Base-by-base conservation (phyloP, 371 early-diverging fungal genomes). In the Hamiltosporidium tvaerminnensis region DNA sequence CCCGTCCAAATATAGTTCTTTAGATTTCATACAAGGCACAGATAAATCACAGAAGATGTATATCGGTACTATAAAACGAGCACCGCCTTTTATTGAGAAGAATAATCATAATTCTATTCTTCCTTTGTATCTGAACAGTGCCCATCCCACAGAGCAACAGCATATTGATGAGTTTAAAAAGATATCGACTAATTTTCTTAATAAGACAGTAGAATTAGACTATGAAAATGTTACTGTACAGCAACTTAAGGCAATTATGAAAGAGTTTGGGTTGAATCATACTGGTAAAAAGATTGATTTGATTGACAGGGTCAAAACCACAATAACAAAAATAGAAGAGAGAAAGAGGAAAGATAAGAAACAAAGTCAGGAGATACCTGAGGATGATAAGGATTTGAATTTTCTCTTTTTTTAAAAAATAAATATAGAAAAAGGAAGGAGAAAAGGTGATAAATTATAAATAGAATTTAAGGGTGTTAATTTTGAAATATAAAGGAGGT, bases 181-280 rank as follows among this genome's bases (percentile, higher is more conserved):
- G 14, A 66, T 75, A 2, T 56, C 65, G 36, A 52, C 63, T 1
- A 66, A 57, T 53, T 72, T 74, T 56, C 47, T 67, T 33, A 49
- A 63, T 12, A 61, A 49, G 41, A 63, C 70, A 33, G 53, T 12
- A 2, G 63, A 69, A 9, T 48, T 73, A 2, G 65, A 73, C 39
- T 71, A 64, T 50, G 65, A 70, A 1, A 62, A 74, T 50, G 63
- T 72, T 31, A 75, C 78, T 30, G 74, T 75, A 1, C 68, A 71
- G 61, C 78, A 77, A 48, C 65, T 77, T 14, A 75, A 74, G 56
- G 52, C 49, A 10, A 38, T 75, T 14, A 75, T 77, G 78, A 72
- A 73, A 39, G 78, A 75, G 57, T 75, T 72, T 69, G 78, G 78
- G 14, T 59, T 77, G 38, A 62, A 70, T 52, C 70, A 76, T 63